Evolutionary conservation across 352 stramenopile species (phyloP).

Genomic region (Elongisporangium senticosum): DNA sequence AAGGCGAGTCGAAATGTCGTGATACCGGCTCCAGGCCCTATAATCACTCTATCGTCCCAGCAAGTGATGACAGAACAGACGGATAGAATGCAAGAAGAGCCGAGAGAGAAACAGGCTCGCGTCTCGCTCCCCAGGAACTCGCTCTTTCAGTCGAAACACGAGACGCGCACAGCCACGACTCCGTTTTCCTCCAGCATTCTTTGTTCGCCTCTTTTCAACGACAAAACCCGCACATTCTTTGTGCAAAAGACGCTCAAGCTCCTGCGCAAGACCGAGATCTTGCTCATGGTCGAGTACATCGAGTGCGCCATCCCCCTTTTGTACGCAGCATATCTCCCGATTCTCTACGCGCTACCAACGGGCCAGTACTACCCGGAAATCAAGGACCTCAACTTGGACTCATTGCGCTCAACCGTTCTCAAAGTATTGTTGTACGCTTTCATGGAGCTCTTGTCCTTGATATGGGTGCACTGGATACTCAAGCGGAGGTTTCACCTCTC

Average conservation of each 20-base stretch:
- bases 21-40: background rate
- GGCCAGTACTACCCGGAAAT: slow-evolving; percentile 6
- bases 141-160: background rate
- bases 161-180: background rate
- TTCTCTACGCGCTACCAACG: slow-evolving; percentile 5
- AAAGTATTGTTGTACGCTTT: slow-evolving; percentile 18
- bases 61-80: background rate
- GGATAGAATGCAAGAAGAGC: background rate
- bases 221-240: background rate
- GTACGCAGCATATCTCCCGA: slow-evolving; percentile 3
- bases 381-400: slow-evolving; percentile 1
- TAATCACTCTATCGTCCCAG: background rate
- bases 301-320: slow-evolving; percentile 3
- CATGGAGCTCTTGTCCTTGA: slow-evolving; percentile 13
- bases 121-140: background rate
- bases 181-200: background rate
- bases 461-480: slow-evolving; percentile 8
- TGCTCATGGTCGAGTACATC: slow-evolving; percentile 9
- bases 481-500: slow-evolving; percentile 8
- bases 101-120: no score
- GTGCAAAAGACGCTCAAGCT: slow-evolving; percentile 1
- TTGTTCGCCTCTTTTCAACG: background rate
- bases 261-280: slow-evolving; percentile 1
- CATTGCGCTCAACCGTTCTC: slow-evolving; percentile 1
- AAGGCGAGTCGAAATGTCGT: background rate